Conservation (phyloP, 164 flowering plant genomes). For the Stephania japonica region DNA sequence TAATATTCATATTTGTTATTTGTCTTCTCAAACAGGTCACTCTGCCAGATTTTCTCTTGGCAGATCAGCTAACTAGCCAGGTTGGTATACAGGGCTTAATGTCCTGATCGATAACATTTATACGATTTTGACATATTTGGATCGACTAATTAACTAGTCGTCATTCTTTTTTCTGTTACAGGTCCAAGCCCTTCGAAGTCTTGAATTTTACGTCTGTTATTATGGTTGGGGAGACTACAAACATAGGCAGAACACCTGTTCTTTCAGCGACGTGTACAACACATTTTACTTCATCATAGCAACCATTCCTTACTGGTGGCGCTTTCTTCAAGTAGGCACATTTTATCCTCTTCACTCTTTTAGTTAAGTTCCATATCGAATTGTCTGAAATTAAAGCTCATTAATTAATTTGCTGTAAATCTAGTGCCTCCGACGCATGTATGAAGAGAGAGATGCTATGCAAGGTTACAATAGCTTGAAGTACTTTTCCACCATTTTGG, state of each 20-base stretch:
- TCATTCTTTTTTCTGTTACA: slow-evolving; percentile 19
- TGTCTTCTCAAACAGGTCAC: slow-evolving; percentile 30
- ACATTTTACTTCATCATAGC: slow-evolving; percentile 29
- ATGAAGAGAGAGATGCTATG: slow-evolving; percentile 51
- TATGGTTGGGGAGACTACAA: slow-evolving; percentile 61
- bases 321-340: slow-evolving; percentile 25
- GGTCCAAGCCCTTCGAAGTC: slow-evolving; percentile 70
- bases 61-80: slow-evolving; percentile 75
- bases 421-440: slow-evolving; percentile 64
- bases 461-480: slow-evolving; percentile 64
- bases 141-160: not conserved
- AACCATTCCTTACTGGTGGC: slow-evolving; percentile 22
- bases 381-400: not conserved
- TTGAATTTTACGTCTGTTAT: slow-evolving; percentile 68
- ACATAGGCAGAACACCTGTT: slow-evolving; percentile 37
- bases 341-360: not conserved
- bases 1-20: not conserved
- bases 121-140: not conserved
- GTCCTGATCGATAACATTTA: too few relatives aligned
- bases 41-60: slow-evolving; percentile 59
- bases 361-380: not conserved
- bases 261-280: slow-evolving; percentile 18
- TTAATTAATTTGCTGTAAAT: slow-evolving; percentile 5
- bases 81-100: slow-evolving; percentile 13
- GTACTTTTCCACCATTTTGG: slow-evolving; percentile 56